Conservation (phyloP, 1,139 yeast genomes). For the Diutina neorugosa region DNA sequence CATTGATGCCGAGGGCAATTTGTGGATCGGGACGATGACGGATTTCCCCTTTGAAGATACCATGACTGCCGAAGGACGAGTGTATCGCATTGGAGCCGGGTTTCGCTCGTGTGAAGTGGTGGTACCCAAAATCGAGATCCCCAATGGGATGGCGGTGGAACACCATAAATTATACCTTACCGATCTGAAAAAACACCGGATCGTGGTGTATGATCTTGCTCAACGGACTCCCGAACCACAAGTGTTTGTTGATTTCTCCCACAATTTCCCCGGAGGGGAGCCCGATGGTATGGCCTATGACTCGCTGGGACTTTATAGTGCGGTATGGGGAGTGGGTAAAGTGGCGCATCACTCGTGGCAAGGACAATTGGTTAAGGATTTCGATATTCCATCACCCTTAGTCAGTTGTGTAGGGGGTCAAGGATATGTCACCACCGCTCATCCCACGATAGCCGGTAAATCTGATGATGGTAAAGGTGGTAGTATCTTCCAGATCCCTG, state of each 20-base stretch:
- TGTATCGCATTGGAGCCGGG: slow-evolving; percentile 28
- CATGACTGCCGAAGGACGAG: slow-evolving; percentile 26
- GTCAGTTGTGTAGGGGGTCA: slow-evolving; percentile 66
- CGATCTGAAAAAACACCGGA: slow-evolving; percentile 6
- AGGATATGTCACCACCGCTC: slow-evolving; percentile 67
- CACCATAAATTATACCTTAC: slow-evolving; percentile 11
- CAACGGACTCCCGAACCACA: slow-evolving; percentile 19
- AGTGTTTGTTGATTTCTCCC: slow-evolving; percentile 23
- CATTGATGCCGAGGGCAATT: slow-evolving; percentile 54
- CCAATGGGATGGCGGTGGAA: slow-evolving; percentile 9
- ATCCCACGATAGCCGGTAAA: slow-evolving; percentile 28
- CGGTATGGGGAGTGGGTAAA: slow-evolving; percentile 51
- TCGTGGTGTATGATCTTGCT: slow-evolving; percentile 6
- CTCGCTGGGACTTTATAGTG: slow-evolving; percentile 51
- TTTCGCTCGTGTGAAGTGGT: slow-evolving; percentile 21
- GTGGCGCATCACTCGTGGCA: slow-evolving; percentile 40
- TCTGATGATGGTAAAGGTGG: slow-evolving; percentile 44
- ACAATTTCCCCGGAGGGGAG: slow-evolving; percentile 29
- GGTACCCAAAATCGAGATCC: slow-evolving; percentile 13
- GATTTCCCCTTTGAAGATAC: slow-evolving; percentile 31
- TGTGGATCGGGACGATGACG: slow-evolving; percentile 68
- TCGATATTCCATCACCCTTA: slow-evolving; percentile 47
- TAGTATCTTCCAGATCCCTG: slow-evolving; percentile 15
- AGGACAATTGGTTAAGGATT: slow-evolving; percentile 43
- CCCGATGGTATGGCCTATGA: slow-evolving; percentile 70